phyloP scores from a whole-genome alignment of 208 protist species.

The Crithidia mellificae region DNA sequence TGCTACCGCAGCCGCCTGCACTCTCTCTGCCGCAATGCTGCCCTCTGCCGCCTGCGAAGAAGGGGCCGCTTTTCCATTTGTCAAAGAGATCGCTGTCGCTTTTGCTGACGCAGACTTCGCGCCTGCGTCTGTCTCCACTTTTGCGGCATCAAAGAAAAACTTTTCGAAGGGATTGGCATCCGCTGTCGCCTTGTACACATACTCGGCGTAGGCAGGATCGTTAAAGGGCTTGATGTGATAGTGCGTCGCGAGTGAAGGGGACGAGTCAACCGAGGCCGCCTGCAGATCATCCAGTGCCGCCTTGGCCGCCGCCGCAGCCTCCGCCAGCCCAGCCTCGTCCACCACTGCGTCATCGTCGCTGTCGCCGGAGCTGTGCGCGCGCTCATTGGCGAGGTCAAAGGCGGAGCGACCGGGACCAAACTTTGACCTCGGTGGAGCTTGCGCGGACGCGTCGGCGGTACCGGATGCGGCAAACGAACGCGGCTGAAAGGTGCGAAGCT shows the following conservation, averaged over 20 bases:
- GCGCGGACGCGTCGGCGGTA: background rate
- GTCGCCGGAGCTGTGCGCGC: conserved; percentile 2
- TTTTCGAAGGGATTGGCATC: conserved; percentile 85
- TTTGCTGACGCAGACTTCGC: background rate
- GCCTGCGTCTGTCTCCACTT: background rate
- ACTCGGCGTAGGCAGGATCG: conserved; percentile 68
- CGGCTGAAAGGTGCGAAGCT: conserved; percentile 44
- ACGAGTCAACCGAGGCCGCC: conserved; percentile 36
- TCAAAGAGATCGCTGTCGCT: too few relatives aligned
- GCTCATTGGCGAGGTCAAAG: conserved; percentile 5
- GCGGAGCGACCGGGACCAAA: background rate
- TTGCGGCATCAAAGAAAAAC: conserved; percentile 24
- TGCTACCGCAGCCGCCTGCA: background rate
- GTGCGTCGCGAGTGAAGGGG: conserved; percentile 45
- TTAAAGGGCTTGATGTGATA: conserved; percentile 70
- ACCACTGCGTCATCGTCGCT: background rate
- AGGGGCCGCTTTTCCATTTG: too few relatives aligned
- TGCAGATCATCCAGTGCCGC: conserved; percentile 7
- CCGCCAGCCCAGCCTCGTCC: background rate
- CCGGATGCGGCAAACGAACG: conserved; percentile 26
- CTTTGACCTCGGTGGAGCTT: background rate
- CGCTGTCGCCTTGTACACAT: conserved; percentile 75
- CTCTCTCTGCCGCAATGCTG: too few relatives aligned
- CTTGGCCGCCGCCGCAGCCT: conserved; percentile 2
- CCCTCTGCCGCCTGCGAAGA: too few relatives aligned